Base-by-base conservation (phyloP, 2,329 filamentous ascomycete species). In the Chrysoporthe austroafricana region DNA sequence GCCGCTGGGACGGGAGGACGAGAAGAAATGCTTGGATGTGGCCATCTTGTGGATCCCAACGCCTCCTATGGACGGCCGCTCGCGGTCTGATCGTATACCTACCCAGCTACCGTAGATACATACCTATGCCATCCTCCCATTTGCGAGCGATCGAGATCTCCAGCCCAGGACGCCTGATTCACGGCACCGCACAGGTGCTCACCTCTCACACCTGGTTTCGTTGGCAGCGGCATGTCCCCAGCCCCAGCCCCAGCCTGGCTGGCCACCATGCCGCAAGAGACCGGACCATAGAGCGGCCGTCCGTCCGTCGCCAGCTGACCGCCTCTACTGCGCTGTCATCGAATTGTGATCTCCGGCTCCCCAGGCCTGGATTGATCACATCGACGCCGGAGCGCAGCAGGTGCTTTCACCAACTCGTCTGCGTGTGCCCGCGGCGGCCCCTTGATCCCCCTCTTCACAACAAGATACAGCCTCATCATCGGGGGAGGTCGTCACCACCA, bases 171-270 rank as follows among this genome's bases (percentile, higher is more conserved):
- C 11, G 3, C 11, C 26, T 43, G 34, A 21, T 32, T 26, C 16
- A 36, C 67, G 63, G 63, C 62, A 63, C 42, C 60, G 21, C 60
- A 64, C 59, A 66, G 52, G 26, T 52, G 46, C 26, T 64, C 26
- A 68, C 62, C 61, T 34, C 62, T 14, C 57, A 26, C 34, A 36
- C 1, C 6, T 6, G 4, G 13, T n/a, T 21, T 18, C 16, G n/a
- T 43, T 50, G 34, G 62, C 26, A 13, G 48, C 42, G 39, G 52
- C 16, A 58, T 48, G 42, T 52, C 14, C n/a, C n/a, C n/a, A n/a
- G n/a, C n/a, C n/a, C 13, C 42, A 21, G 42, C 13, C 42, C 11
- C 14, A 48, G 42, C 26, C 26, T 26, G 26, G 26, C 2, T 26
- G 26, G 26, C 26, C 26, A 26, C 26, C 26, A 26, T 26, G 26